Conservation (phyloP, 2,329 filamentous ascomycete genomes). For the Colletotrichum camelliae region DNA sequence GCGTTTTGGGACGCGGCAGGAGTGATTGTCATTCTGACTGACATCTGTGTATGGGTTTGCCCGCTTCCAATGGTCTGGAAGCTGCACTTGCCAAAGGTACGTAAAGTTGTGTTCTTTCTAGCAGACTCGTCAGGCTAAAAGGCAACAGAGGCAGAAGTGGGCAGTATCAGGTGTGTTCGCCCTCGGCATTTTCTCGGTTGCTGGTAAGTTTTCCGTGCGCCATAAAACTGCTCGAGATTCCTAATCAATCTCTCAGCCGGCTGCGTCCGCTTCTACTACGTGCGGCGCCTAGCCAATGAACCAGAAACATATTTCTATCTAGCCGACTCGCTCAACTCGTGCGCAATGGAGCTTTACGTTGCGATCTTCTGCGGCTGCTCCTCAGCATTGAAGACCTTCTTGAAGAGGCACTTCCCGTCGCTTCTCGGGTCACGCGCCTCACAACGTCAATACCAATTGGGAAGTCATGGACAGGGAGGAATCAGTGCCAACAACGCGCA, state of each 20-base stretch:
- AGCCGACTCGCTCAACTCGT: neutral
- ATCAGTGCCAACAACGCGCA: neutral
- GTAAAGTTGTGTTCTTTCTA: neutral
- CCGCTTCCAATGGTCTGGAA: neutral
- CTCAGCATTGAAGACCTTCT: neutral
- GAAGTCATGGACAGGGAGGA: neutral
- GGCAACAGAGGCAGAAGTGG: neutral
- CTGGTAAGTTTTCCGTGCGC: neutral
- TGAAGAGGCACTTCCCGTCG: neutral
- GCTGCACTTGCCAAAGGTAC: neutral
- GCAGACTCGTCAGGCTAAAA: neutral
- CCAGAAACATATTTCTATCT: neutral
- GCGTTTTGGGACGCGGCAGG: neutral
- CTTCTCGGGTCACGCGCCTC: neutral
- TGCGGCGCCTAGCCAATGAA: neutral
- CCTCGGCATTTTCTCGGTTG: neutral
- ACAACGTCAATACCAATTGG: neutral
- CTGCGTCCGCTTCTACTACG: slow-evolving; percentile 1
- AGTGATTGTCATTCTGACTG: neutral
- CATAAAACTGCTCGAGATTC: no score
- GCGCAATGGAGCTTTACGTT: neutral
- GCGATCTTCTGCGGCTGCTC: neutral
- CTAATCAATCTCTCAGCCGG: neutral
- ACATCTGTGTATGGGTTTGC: neutral
- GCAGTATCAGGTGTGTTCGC: neutral